Percentiles rank a stretch among this genome's conserved stretches.
These are phyloP conservation scores for Chaetomium cochliodes DNA, from an alignment of 495 filamentous ascomycete genomes.

Conservation along the genomic window DNA sequence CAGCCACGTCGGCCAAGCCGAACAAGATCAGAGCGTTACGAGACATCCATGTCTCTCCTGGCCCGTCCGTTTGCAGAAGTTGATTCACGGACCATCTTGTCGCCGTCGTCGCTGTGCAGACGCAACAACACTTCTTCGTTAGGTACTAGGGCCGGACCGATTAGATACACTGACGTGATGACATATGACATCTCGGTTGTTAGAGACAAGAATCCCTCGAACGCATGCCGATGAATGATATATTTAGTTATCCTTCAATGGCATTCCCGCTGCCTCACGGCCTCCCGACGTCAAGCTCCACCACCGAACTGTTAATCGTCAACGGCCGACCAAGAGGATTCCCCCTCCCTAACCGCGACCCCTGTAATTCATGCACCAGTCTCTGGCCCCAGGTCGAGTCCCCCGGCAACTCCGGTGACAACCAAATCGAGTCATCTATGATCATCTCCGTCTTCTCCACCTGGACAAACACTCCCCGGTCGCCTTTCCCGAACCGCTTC, in stretches of 20 bases:
- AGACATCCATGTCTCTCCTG: background rate
- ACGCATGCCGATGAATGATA: too few species aligned
- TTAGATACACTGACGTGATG: background rate
- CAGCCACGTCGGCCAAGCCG: slow-evolving; percentile 15
- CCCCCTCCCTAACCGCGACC: slow-evolving; percentile 2
- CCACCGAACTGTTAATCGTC: slow-evolving; percentile 21
- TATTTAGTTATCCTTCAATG: too few species aligned
- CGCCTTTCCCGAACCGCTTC: slow-evolving; percentile 7
- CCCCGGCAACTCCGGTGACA: slow-evolving; percentile 22
- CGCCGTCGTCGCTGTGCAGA: background rate
- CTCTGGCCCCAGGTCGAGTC: slow-evolving; percentile 13
- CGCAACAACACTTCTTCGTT: background rate
- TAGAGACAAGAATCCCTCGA: too few species aligned
- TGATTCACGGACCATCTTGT: background rate
- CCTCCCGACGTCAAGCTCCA: slow-evolving; percentile 17
- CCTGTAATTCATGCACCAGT: slow-evolving; percentile 20
- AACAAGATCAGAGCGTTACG: slow-evolving; percentile 5
- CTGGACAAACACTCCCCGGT: slow-evolving; percentile 14
- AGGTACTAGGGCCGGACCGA: too few species aligned
- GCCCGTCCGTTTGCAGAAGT: background rate
- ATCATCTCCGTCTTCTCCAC: slow-evolving; percentile 13
- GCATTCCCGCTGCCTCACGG: background rate
- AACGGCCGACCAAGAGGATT: background rate
- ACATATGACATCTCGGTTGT: background rate
- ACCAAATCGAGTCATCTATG: slow-evolving; percentile 4